Evolutionary conservation across 345 rosid species (phyloP), one percentile per base, ranked within the genome.

Genomic region (Cardamine resedifolia): DNA sequence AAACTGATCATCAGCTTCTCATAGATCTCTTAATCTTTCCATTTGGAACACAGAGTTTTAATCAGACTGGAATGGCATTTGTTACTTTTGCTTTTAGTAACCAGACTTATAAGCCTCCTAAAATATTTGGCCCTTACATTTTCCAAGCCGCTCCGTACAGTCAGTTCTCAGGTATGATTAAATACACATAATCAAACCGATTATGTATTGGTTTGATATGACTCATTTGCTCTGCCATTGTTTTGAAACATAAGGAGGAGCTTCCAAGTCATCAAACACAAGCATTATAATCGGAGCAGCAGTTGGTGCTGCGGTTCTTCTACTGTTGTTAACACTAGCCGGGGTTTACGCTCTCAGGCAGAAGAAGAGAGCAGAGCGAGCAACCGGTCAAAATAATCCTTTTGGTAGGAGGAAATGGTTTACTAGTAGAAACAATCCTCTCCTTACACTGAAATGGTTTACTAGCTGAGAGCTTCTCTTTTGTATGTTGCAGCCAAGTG

Each of bases 301-400:
- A 34, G 91, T 70, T 63, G 97, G 91, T 66, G 90, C 79, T 24
- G 51, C 23, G 26, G 77, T 80, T 70, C 82, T 95, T 55, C 21
- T 91, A 56, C 6, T 83, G 31, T 68, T 96, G 27, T 78, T 85
- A 77, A 66, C 77, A 24, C 45, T 86, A 33, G 96, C 92, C 5
- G 97, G 91, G 23, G 14, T 87, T 66, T 95, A 92, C 43, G 92
- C 88, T 66, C 76, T 68, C 47, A 85, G 75, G 50, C 97, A 92
- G 69, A 95, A 86, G 80, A 85, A 63, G 81, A 90, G 76, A 84
- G 97, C 96, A 59, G 74, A 85, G 43, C 81, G 61, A 82, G 98
- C 91, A 57, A 77, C 83, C 23, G 82, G 58, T 56, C 80, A 68
- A 60, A 87, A 78, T 79, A 82, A 87, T 67, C 94, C 91, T 72